Evolutionary conservation across 352 stramenopile species (phyloP).

Genomic region (Phytopythium aichiense): DNA sequence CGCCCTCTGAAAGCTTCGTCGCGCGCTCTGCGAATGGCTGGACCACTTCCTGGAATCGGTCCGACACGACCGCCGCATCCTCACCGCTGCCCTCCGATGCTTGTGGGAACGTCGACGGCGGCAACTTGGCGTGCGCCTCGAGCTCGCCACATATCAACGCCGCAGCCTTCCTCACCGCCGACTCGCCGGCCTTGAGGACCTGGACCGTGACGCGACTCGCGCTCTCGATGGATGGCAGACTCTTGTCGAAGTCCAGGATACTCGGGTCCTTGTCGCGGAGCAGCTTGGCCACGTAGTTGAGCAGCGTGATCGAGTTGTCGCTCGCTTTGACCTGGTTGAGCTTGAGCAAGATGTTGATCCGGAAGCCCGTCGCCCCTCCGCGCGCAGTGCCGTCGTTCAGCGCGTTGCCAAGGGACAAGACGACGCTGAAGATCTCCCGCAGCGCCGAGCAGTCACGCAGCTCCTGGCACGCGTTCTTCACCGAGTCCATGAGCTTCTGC

Average conservation of each 20-base stretch:
- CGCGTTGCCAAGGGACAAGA: conserved; percentile 87
- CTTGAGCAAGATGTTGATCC: conserved; percentile 85
- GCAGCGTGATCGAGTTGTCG: conserved; percentile 81
- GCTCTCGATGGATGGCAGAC: conserved; percentile 64
- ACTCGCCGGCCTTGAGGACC: conserved; percentile 76
- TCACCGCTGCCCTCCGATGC: conserved; percentile 10
- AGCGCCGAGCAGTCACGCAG: conserved; percentile 86
- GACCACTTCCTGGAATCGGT: conserved; percentile 77
- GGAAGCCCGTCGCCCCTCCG: conserved; percentile 87
- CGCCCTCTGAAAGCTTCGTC: conserved; percentile 51
- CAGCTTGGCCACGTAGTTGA: conserved; percentile 77
- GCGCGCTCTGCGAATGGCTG: conserved; percentile 70
- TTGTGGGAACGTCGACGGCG: conserved; percentile 28
- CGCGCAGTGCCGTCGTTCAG: conserved; percentile 84
- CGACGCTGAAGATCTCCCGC: conserved; percentile 81
- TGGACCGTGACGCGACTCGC: conserved; percentile 76
- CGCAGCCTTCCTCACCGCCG: conserved; percentile 68
- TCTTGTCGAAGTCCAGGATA: conserved; percentile 75
- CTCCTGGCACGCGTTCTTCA: conserved; percentile 88
- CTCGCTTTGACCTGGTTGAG: conserved; percentile 82
- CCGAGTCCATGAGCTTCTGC: conserved; percentile 65
- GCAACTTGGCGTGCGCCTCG: conserved; percentile 60
- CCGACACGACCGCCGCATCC: conserved; percentile 36
- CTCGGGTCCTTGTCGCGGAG: conserved; percentile 59
- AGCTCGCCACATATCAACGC: conserved; percentile 70